These are phyloP conservation scores for Setaria viridis DNA, from an alignment of 202 grass and related monocot genomes.

Conservation along the genomic window DNA sequence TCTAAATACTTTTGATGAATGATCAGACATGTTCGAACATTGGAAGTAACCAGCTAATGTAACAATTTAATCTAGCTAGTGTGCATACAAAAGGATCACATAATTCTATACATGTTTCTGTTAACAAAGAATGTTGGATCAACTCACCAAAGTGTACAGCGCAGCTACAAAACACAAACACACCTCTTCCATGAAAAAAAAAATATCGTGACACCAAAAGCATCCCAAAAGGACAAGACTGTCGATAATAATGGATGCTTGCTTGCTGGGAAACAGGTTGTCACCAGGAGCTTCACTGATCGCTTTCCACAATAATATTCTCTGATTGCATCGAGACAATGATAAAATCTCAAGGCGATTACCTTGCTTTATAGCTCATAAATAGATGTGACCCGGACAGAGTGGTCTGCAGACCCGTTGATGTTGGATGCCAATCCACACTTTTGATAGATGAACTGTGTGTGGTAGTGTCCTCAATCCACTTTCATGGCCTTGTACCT, in stretches of 20 bases:
- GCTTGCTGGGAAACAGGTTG: neutral
- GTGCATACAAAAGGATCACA: neutral
- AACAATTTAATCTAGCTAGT: neutral
- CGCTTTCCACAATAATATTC: neutral
- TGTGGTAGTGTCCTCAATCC: conserved; percentile 78
- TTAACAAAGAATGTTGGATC: neutral
- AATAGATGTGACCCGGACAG: conserved; percentile 89
- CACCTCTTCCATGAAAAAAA: neutral
- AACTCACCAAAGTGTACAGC: neutral
- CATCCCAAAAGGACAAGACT: neutral
- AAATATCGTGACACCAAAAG: neutral
- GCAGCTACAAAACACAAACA: conserved; percentile 14
- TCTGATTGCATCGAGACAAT: neutral
- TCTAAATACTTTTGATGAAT: neutral
- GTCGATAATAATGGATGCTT: neutral
- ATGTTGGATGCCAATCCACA: conserved; percentile 96
- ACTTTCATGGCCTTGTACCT: conserved; percentile 83
- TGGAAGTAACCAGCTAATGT: neutral
- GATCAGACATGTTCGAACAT: neutral
- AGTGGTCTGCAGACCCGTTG: conserved; percentile 81
- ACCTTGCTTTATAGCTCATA: conserved; percentile 41
- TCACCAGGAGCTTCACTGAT: neutral
- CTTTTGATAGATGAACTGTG: conserved; percentile 71
- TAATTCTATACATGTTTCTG: neutral
- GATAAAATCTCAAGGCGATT: conserved; percentile 8